Base-by-base conservation (phyloP, 2,329 filamentous ascomycete species). In the Claviceps fusiformis region DNA sequence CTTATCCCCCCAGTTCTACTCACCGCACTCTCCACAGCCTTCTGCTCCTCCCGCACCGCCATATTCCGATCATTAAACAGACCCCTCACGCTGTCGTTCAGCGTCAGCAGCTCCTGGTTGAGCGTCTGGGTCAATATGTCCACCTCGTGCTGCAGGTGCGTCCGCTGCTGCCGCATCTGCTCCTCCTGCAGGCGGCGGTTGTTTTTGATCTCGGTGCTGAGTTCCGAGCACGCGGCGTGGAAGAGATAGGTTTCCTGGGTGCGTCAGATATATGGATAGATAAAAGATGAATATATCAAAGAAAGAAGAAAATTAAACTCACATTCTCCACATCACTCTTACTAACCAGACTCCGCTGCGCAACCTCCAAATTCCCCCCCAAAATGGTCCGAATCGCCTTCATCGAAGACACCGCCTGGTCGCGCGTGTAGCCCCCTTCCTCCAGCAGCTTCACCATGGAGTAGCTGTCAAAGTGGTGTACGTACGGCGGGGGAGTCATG, bases 61-160 rank as follows among this genome's bases (percentile, higher is more conserved):
- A 97, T 95, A 68, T 92, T 93, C 47, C 95, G 82, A 67, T 98
- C 92, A 65, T 97, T 92, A 68, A 97, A 96, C 78, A 96, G 86
- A 56, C 89, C 92, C 67, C 91, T 89, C n/a, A 97, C 78, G 55
- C 91, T 89, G 66, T 98, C 92, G 63, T 89, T 93, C 57, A 97
- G 74, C 39, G 81, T 86, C 55, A 83, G 72, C 31, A 91, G 76
- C 67, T 97, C 91, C 69, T 96, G 91, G 39, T 83, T 87, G 56
- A 96, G 75, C 50, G 85, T 81, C 73, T 97, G 93, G 55, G 81
- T 84, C 54, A 96, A 69, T 19, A 95, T 95, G 68, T 98, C 93
- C n/a, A 91, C 84, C 68, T 97, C 93, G 67, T 96, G 91, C 72
- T 96, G 90, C 60, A 98, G 71, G 51, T 91, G 83, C 4, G 86